Evolutionary conservation across 805 yeast species (phyloP).

Genomic region (Novakomyces olei): DNA sequence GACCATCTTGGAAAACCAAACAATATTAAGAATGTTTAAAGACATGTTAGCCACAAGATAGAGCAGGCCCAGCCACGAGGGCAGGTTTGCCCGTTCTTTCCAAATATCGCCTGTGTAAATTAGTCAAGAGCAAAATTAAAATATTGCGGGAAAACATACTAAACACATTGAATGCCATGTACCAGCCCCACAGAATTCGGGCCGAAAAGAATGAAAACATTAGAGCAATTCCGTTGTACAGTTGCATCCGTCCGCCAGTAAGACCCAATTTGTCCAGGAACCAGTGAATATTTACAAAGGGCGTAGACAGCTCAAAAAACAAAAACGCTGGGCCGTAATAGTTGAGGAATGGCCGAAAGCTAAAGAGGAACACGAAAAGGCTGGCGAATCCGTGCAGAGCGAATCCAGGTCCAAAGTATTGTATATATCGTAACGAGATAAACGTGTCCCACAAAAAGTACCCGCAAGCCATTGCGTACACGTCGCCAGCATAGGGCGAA

Average conservation of each 20-base stretch:
- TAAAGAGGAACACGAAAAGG: constrained; percentile 40
- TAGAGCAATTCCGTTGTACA: constrained; percentile 48
- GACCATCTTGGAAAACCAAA: constrained; percentile 82
- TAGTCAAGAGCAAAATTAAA: constrained; percentile 41
- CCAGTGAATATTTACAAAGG: constrained; percentile 90
- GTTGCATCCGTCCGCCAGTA: constrained; percentile 6
- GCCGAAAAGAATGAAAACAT: constrained; percentile 50
- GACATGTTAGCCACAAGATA: background rate
- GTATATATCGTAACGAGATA: constrained; percentile 41
- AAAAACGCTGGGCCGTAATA: constrained; percentile 68
- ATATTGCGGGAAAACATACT: constrained; percentile 23
- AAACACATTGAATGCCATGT: constrained; percentile 43
- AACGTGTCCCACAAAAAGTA: constrained; percentile 79
- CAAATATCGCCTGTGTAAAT: constrained; percentile 27
- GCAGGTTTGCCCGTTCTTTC: background rate
- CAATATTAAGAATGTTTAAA: constrained; percentile 15
- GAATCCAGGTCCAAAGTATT: constrained; percentile 61
- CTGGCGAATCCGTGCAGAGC: constrained; percentile 70
- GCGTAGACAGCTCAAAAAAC: constrained; percentile 72
- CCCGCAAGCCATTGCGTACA: constrained; percentile 51
- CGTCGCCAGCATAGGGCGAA: constrained; percentile 56
- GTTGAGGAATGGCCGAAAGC: constrained; percentile 52
- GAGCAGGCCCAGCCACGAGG: background rate
- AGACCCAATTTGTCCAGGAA: constrained; percentile 29
- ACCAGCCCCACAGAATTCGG: constrained; percentile 72